Conservation (phyloP, 192 early-diverging fungal species). For the Coemansia sp. region DNA sequence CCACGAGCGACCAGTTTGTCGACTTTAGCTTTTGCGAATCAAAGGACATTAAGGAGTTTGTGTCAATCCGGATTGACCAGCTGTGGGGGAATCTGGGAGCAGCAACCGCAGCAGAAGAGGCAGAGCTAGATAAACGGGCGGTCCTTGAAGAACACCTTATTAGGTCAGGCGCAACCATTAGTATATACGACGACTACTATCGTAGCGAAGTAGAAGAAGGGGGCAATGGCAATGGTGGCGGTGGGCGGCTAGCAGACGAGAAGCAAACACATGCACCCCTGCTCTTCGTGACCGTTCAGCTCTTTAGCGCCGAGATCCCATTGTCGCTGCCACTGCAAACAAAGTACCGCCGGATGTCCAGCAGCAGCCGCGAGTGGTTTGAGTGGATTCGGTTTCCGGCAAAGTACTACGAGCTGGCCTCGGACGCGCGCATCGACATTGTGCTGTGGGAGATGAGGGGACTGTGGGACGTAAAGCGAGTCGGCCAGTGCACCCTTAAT, state of each 20-base stretch:
- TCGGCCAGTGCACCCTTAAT: slow-evolving; percentile 76
- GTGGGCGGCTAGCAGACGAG: not conserved
- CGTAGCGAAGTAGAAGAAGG: not conserved
- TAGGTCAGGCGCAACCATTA: slow-evolving; percentile 9
- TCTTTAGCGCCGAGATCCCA: slow-evolving; percentile 48
- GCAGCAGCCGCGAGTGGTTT: slow-evolving; percentile 65
- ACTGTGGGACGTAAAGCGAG: slow-evolving; percentile 68
- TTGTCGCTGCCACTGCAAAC: slow-evolving; percentile 48
- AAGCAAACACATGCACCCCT: not conserved
- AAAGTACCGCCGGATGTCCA: slow-evolving; percentile 28
- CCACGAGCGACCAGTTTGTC: slow-evolving; percentile 40
- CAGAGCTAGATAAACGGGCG: slow-evolving; percentile 3
- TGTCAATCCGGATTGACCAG: slow-evolving; percentile 44
- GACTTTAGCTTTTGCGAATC: slow-evolving; percentile 57
- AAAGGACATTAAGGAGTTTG: slow-evolving; percentile 48
- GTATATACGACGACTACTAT: slow-evolving; percentile 4
- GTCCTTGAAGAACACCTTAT: slow-evolving; percentile 39
- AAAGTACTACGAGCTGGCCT: slow-evolving; percentile 82
- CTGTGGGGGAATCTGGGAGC: slow-evolving; percentile 38
- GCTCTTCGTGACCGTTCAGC: slow-evolving; percentile 46
- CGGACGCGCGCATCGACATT: slow-evolving; percentile 67
- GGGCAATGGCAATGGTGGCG: not conserved
- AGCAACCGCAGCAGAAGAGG: not conserved
- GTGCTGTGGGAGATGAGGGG: slow-evolving; percentile 80
- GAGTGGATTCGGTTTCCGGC: slow-evolving; percentile 92